Base-by-base conservation (phyloP, 2,329 filamentous ascomycete species). In the Hypoxylon sp. region DNA sequence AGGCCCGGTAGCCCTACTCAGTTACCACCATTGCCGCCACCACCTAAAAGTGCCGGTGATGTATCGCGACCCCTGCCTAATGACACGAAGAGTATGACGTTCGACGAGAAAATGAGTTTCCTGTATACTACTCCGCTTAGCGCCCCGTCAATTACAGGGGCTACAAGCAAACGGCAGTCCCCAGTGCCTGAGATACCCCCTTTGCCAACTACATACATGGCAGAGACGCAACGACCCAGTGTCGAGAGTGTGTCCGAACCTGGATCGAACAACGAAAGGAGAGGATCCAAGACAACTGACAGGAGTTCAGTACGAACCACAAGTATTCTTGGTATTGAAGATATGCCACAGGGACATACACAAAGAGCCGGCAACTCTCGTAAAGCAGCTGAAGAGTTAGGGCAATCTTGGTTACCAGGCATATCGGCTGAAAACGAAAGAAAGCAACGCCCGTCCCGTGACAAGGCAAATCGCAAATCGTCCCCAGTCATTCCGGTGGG, bases 41-140 rank as follows among this genome's bases (percentile, higher is more conserved):
- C 83, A 0, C 85, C 86, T 1, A 82, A 80, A 55, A 85, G 79
- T 63, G 80, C 82, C 17, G 79, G 79, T 25, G 73, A 78, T 14
- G 72, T 80, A 6, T 64, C 76, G 42, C 77, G 83, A 14, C 80
- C 86, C 17, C 79, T 82, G 5, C 83, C 85, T 2, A 88, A 87
- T 65, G 78, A 86, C 66, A 87, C 85, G 2, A 85, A 83, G 76
- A 88, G 85, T 74, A 89, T 88, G 86, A 87, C 85, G 0, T 84
- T 87, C 67, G 81, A 88, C 57, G 87, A 89, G 72, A 89, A 88
- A 75, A 86, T 89, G 79, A 78, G 81, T 1, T 75, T 87, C 4
- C 77, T 89, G 25, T 87, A 86, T 69, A 80, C 83, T 2, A 75
- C 78, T 6, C 77, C 82, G 55, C 66, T 79, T 53, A 77, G 77